Evolutionary conservation across 768 basidiomycete genomes (phyloP).

Genomic region (Podaxis sp.): DNA sequence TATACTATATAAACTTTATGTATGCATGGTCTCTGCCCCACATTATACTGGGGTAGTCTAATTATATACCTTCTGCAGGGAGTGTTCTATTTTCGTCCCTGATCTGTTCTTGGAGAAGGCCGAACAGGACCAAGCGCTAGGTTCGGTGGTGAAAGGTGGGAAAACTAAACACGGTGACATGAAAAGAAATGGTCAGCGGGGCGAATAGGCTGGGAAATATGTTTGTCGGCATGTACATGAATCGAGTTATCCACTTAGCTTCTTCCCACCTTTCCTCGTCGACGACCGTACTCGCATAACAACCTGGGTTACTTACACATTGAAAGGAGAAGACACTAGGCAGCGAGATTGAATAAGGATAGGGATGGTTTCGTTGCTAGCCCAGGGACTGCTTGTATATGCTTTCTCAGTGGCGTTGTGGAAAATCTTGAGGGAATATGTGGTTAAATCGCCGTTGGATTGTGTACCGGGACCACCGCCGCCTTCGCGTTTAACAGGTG

Average conservation of each 20-base stretch:
- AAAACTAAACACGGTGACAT: not conserved
- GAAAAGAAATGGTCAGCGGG: constrained; percentile 1
- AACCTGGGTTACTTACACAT: not conserved
- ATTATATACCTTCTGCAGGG: no score
- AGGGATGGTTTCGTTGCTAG: not conserved
- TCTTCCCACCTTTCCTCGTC: not conserved
- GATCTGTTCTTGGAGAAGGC: no score
- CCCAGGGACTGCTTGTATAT: not conserved
- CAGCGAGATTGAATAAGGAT: not conserved
- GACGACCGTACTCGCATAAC: no score
- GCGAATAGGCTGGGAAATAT: not conserved
- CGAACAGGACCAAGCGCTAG: no score
- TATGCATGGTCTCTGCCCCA: no score
- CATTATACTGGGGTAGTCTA: no score
- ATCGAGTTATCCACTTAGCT: not conserved
- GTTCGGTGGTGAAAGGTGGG: no score
- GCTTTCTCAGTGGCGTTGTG: not conserved
- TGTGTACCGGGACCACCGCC: constrained; percentile 16
- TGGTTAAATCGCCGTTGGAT: constrained; percentile 9
- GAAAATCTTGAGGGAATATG: not conserved
- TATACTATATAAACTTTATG: no score
- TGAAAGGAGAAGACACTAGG: not conserved
- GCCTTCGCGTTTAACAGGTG: constrained; percentile 35
- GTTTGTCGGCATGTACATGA: not conserved
- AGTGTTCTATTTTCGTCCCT: no score